Percentiles rank a stretch among this genome's conserved stretches.
These are phyloP conservation scores for Tulasnella sp. DNA, from an alignment of 768 basidiomycete genomes.

Conservation along the genomic window DNA sequence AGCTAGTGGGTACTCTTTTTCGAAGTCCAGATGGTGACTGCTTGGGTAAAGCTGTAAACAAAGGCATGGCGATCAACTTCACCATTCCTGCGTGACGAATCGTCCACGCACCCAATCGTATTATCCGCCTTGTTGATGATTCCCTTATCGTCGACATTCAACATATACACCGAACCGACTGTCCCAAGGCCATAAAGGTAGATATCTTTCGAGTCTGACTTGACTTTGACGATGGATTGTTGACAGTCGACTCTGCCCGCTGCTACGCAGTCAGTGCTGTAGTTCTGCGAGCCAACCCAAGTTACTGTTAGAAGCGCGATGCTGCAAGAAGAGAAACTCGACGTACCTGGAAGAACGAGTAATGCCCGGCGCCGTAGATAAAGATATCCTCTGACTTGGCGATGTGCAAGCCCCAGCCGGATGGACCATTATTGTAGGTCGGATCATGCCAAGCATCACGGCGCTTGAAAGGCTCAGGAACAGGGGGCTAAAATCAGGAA, in stretches of 20 bases:
- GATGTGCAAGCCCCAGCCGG: slow-evolving; percentile 12
- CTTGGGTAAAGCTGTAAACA: no score
- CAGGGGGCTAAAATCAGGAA: background rate
- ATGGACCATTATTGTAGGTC: background rate
- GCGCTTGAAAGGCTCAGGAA: slow-evolving; percentile 11
- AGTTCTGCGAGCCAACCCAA: slow-evolving; percentile 7
- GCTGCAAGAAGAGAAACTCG: background rate
- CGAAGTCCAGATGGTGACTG: no score
- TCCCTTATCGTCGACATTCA: slow-evolving; percentile 17
- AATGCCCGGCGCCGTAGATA: slow-evolving; percentile 23
- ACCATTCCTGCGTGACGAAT: no score
- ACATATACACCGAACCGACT: slow-evolving; percentile 14
- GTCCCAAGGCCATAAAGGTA: slow-evolving; percentile 23
- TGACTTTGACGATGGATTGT: slow-evolving; percentile 19
- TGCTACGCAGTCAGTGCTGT: slow-evolving; percentile 9
- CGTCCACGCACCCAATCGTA: no score
- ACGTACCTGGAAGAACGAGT: slow-evolving; percentile 26
- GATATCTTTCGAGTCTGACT: background rate
- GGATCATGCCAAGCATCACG: background rate
- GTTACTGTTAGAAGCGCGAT: background rate
- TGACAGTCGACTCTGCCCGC: background rate
- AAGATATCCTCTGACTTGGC: slow-evolving; percentile 3
- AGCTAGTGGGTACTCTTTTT: no score
- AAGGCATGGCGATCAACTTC: no score
- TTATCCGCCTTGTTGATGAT: slow-evolving; percentile 11